These are phyloP conservation scores for Xylaria multiplex DNA, from an alignment of 2,329 filamentous ascomycete species.

Conservation along the genomic window DNA sequence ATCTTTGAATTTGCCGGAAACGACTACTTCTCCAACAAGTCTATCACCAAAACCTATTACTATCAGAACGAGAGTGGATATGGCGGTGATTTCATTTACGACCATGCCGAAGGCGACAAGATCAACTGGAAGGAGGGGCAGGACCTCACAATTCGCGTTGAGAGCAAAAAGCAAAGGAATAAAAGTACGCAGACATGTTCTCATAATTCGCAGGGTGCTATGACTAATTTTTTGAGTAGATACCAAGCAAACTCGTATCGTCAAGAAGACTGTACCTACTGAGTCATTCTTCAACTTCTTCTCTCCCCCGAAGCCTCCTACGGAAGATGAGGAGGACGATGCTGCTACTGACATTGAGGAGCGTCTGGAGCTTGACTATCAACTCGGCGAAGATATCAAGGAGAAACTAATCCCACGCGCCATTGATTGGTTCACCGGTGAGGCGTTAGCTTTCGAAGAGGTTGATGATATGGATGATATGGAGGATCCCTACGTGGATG, in stretches of 20 bases:
- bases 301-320: conserved; percentile 88
- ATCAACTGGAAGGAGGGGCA: conserved; percentile 96
- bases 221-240: conserved; percentile 62
- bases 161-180: conserved; percentile 99
- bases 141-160: conserved; percentile 91
- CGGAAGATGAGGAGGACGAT: conserved; percentile 74
- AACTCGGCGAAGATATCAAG: conserved; percentile 99
- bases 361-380: conserved; percentile 97
- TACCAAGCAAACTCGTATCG: conserved; percentile 98
- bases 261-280: conserved; percentile 98
- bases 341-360: conserved; percentile 93
- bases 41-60: conserved; percentile 96
- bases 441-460: conserved; percentile 96
- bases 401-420: conserved; percentile 99
- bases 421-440: conserved; percentile 99
- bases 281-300: conserved; percentile 99
- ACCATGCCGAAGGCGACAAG: conserved; percentile 97
- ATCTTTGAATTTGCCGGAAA: conserved; percentile 98
- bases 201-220: not conserved
- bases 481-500: conserved; percentile 82
- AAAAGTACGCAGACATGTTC: conserved; percentile 77
- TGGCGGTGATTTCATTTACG: conserved; percentile 99
- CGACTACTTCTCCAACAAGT: conserved; percentile 97
- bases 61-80: conserved; percentile 99
- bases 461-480: conserved; percentile 77